A percentile compares a stretch with the other conserved stretches of the same genome.
Conservation (phyloP, 202 grass and related monocot species). For the Zizania palustris region DNA sequence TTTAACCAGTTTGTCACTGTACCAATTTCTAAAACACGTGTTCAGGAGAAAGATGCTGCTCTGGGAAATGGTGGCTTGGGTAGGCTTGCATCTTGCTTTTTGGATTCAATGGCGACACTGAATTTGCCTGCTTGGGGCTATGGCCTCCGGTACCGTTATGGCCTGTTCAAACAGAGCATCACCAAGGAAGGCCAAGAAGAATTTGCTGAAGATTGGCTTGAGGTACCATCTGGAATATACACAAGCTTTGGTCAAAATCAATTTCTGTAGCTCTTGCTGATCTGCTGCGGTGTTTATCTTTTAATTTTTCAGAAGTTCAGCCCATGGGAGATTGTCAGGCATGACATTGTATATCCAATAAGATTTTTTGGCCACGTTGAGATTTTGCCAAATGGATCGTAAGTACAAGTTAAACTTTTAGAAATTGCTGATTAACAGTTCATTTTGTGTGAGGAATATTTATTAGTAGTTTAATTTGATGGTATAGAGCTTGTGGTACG, state of each 20-base stretch:
- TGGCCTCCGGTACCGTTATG: conserved; percentile 92
- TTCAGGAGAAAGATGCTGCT: conserved; percentile 83
- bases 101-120: conserved; percentile 98
- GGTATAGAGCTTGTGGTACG: neutral
- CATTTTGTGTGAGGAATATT: neutral
- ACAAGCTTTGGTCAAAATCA: conserved; percentile 27
- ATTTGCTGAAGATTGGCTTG: conserved; percentile 94
- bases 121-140: conserved; percentile 98
- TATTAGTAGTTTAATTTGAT: conserved; percentile 5
- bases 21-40: conserved; percentile 11
- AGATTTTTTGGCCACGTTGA: conserved; percentile 94
- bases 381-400: conserved; percentile 74
- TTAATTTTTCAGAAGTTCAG: conserved; percentile 75
- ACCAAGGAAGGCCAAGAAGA: conserved; percentile 83
- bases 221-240: conserved; percentile 51
- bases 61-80: conserved; percentile 95
- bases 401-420: conserved; percentile 44
- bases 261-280: conserved; percentile 29
- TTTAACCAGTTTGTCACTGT: neutral
- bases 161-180: conserved; percentile 83
- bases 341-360: conserved; percentile 84
- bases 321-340: conserved; percentile 96
- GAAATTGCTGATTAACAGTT: conserved; percentile 10
- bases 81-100: conserved; percentile 95
- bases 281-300: conserved; percentile 24